Base-by-base conservation (phyloP, 768 basidiomycete species). In the Kwoniella sp. region DNA sequence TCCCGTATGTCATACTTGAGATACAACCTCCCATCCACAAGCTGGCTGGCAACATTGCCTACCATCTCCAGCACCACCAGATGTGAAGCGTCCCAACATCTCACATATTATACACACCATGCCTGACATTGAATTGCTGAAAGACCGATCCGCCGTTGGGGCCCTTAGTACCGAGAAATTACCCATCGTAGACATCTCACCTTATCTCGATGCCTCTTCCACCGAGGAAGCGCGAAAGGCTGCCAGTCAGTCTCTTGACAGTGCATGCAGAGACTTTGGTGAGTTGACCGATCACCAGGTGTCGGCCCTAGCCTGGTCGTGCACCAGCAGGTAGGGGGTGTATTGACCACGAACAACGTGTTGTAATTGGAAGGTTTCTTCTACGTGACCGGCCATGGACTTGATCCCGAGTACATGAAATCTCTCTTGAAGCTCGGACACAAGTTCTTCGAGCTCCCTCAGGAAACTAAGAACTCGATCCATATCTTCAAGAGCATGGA, bases 301-400 rank as follows among this genome's bases (percentile, higher is more conserved):
- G n/a, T n/a, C n/a, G n/a, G n/a, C n/a, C n/a, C n/a, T n/a, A n/a
- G n/a, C n/a, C n/a, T n/a, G n/a, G n/a, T n/a, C n/a, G n/a, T n/a
- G n/a, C n/a, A n/a, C n/a, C n/a, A n/a, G n/a, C n/a, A n/a, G n/a
- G n/a, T n/a, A n/a, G n/a, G n/a, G n/a, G n/a, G n/a, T n/a, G n/a
- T n/a, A n/a, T n/a, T n/a, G n/a, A n/a, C n/a, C n/a, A n/a, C n/a
- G n/a, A n/a, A n/a, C n/a, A n/a, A n/a, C n/a, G n/a, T n/a, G n/a
- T n/a, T n/a, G n/a, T n/a, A n/a, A n/a, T n/a, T n/a, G n/a, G n/a
- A n/a, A 65, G 68, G 68, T 21, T 70, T 70, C 68, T 70, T 70
- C 65, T 70, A 70, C 58, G 68, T 70, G 6, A 70, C 68, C 17
- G 68, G 68, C 5, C 68, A 70, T 47, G 68, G 68, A 7, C 57